Evolutionary conservation across 169 alveolate species (phyloP), one percentile per base, ranked within the genome.

Genomic region (Plasmodium coatneyi): DNA sequence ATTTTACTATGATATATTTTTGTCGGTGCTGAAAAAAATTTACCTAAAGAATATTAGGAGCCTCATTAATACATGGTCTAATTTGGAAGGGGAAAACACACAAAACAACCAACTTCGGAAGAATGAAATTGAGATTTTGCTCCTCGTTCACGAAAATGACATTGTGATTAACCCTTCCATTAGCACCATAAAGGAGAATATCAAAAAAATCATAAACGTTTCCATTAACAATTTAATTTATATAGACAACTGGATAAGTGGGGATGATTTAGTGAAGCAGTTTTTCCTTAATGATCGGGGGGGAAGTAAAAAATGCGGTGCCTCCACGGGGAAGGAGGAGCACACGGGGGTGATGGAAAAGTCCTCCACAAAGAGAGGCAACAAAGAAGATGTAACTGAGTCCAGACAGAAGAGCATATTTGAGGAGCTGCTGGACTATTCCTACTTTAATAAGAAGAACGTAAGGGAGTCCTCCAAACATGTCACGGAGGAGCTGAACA

Each of bases 111-210:
- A 41, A 19, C 19, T 32, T 7, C 32, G 0, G 25, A 72, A 36
- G 36, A 80, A 70, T 91, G 91, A 43, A 70, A 82, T 91, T 10
- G 92, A 91, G 81, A 91, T 91, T 80, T 39, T 91, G 28, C 28
- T 91, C 54, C 52, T 91, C 14, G 60, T 91, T 49, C 83, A 91
- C 34, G 84, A 91, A 71, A 74, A 91, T 70, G 79, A 91, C 30
- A 91, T 91, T 78, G 76, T 91, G 28, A 81, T 91, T 41, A 91
- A 91, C 56, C 95, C 95, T 32, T 91, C 95, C 30, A 91, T 91
- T 30, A 80, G 76, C 14, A 70, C 36, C 43, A 91, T 91, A 30
- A 91, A 91, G 71, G 92, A 91, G 22, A 82, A 82, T 81, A 91
- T 91, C 2, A 91, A 81, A 91, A 91, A 81, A 19, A 91, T 81